A percentile compares a stretch with the other conserved stretches of the same genome.
phyloP scores from a whole-genome alignment of 345 rosid genomes.

The Aethionema arabicum region DNA sequence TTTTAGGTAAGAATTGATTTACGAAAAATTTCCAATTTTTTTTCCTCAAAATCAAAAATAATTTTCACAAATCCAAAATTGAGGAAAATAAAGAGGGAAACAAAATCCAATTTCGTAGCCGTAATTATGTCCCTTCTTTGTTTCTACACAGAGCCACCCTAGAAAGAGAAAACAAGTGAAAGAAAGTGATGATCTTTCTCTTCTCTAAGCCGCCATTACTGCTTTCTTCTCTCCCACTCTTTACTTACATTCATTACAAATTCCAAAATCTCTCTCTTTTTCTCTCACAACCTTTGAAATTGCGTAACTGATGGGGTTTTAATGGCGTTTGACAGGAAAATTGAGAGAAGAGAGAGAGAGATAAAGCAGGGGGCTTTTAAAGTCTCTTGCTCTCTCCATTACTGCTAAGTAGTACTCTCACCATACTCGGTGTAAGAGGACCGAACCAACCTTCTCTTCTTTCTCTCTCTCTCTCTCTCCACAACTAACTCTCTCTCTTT shows the following conservation, averaged over 20 bases:
- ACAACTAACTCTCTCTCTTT: slow-evolving; percentile 33
- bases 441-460: slow-evolving; percentile 38
- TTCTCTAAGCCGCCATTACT: slow-evolving; percentile 29
- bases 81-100: not conserved
- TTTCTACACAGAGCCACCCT: slow-evolving; percentile 34
- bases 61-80: not conserved
- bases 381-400: slow-evolving; percentile 38
- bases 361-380: slow-evolving; percentile 19
- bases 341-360: slow-evolving; percentile 23
- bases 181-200: slow-evolving; percentile 22
- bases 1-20: slow-evolving; percentile 31
- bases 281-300: slow-evolving; percentile 10
- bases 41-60: not conserved
- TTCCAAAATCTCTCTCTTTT: slow-evolving; percentile 28
- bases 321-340: slow-evolving; percentile 33
- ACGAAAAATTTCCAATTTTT: not conserved
- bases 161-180: slow-evolving; percentile 22
- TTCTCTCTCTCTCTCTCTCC: slow-evolving; percentile 3
- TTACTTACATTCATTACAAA: slow-evolving; percentile 38
- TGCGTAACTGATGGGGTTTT: slow-evolving; percentile 40
- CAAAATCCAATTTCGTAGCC: slow-evolving; percentile 1
- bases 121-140: slow-evolving; percentile 32
- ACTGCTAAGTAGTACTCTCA: slow-evolving; percentile 40
- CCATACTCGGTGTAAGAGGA: slow-evolving; percentile 30
- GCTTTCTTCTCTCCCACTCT: slow-evolving; percentile 10